Percentiles rank a stretch among this genome's conserved stretches.
phyloP scores from a whole-genome alignment of 352 stramenopile genomes.

The Phytophthora idaei region DNA sequence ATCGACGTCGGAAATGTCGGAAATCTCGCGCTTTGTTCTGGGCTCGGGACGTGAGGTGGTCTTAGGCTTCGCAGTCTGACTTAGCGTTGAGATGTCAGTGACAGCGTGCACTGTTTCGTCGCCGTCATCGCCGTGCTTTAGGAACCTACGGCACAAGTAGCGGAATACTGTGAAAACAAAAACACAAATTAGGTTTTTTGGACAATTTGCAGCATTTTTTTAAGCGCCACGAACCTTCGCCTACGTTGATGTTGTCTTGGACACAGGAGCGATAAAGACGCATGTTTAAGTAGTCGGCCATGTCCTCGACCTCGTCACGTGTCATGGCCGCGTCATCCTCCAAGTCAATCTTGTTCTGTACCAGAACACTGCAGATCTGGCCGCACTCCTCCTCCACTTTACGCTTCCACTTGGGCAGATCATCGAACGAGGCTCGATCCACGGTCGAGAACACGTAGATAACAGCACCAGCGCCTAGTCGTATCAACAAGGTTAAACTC shows the following conservation, averaged over 20 bases:
- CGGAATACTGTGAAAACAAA: constrained; percentile 51
- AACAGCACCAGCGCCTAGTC: constrained; percentile 56
- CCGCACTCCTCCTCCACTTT: constrained; percentile 77
- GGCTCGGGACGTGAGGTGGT: constrained; percentile 23
- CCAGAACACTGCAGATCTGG: constrained; percentile 65
- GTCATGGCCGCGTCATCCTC: constrained; percentile 66
- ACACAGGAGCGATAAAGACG: constrained; percentile 67
- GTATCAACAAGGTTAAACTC: not conserved
- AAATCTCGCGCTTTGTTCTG: constrained; percentile 42
- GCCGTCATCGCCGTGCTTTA: constrained; percentile 43
- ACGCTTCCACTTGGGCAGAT: constrained; percentile 70
- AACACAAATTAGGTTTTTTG: not conserved
- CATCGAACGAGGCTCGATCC: constrained; percentile 74
- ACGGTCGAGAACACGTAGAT: constrained; percentile 83
- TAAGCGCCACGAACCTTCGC: constrained; percentile 45
- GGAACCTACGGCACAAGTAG: constrained; percentile 55
- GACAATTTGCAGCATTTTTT: not conserved
- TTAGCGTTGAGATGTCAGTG: constrained; percentile 61
- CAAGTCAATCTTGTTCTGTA: constrained; percentile 83
- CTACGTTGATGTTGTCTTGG: constrained; percentile 78
- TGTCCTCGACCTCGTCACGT: constrained; percentile 64
- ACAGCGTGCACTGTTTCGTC: constrained; percentile 50
- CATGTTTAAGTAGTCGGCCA: constrained; percentile 63
- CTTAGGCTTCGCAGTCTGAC: constrained; percentile 29
- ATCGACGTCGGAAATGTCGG: constrained; percentile 43